Base-by-base conservation (phyloP, 345 rosid genomes). In the Salix koriyanagi region DNA sequence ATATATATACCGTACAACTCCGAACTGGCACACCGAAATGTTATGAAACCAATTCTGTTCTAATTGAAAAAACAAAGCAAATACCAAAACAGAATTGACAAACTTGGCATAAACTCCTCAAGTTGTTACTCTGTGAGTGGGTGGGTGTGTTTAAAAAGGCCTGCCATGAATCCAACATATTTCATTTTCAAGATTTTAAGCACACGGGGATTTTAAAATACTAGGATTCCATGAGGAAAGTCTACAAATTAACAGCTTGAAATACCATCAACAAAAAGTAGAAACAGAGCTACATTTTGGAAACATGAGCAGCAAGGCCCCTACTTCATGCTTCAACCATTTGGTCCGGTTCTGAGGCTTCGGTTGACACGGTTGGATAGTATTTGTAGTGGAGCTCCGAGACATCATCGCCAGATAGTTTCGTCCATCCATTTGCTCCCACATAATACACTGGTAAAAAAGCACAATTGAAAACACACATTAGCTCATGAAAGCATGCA, bases 341-440 rank as follows among this genome's bases (percentile, higher is more conserved):
- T 83, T 12, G 64, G 64, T 94, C 99, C 72, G 92, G 97, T 73
- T 96, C 98, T 9, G 89, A 91, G 0, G 88, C 79, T 58, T 58
- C 64, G 72, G 77, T 85, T 32, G 97, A 86, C 73, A 60, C 42
- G 30, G 90, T 93, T 0, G 98, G 97, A 80, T 89, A 78, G 86
- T 96, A 96, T 25, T 85, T 81, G 84, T 96, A 94, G 79, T 94
- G 96, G 62, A 96, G 93, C 78, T 91, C 99, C 18, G 97, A 97
- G 25, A 96, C 99, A 79, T 96, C 99, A 69, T 94, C 99, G 60
- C 98, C 99, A 2, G 98, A 91, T 19, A 94, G 86, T 83, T 96
- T 96, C 86, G 81, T 96, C 99, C 98, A 96, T 79, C 99, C 98
- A 36, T 80, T 72, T 10, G 98, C 96, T 69, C 99, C 99, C 14